Evolutionary conservation across 441 rosid species (phyloP).

Genomic region (Gossypium lobatum): DNA sequence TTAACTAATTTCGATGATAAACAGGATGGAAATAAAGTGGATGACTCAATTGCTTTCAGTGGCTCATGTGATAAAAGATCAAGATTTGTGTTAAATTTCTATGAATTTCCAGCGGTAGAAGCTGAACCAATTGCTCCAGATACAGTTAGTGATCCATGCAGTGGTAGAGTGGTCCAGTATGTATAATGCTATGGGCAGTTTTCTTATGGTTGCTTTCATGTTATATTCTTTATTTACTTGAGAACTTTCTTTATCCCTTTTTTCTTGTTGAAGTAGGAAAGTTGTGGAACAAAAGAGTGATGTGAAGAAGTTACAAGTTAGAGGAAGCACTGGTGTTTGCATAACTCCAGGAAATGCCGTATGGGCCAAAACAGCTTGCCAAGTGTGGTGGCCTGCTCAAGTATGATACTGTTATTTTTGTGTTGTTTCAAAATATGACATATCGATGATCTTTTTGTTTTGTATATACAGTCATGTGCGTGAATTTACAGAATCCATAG

Average conservation of each 20-base stretch:
- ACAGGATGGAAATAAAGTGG: constrained; percentile 2
- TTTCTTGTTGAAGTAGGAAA: neutral
- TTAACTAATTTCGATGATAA: constrained; percentile 6
- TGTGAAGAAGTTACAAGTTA: neutral
- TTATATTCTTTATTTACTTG: neutral
- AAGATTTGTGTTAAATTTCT: neutral
- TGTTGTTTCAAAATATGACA: neutral
- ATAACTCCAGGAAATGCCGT: constrained; percentile 8
- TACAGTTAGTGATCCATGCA: constrained; percentile 5
- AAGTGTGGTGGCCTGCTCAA: constrained; percentile 16
- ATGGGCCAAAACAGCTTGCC: constrained; percentile 13
- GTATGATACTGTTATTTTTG: neutral
- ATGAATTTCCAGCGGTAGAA: constrained; percentile 4
- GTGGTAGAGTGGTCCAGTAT: constrained; percentile 11
- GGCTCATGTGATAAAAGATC: neutral
- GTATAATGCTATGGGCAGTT: constrained; percentile 6
- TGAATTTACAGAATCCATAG: too few relatives aligned
- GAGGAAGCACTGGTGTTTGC: constrained; percentile 11
- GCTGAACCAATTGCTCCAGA: neutral
- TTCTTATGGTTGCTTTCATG: neutral
- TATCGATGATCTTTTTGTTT: neutral
- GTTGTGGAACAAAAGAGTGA: neutral
- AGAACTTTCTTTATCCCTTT: neutral
- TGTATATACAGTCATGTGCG: neutral
- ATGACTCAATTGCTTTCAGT: neutral